Evolutionary conservation across 2,329 filamentous ascomycete genomes (phyloP), one percentile per base, ranked within the genome.

Genomic region (Trichoderma sp.): DNA sequence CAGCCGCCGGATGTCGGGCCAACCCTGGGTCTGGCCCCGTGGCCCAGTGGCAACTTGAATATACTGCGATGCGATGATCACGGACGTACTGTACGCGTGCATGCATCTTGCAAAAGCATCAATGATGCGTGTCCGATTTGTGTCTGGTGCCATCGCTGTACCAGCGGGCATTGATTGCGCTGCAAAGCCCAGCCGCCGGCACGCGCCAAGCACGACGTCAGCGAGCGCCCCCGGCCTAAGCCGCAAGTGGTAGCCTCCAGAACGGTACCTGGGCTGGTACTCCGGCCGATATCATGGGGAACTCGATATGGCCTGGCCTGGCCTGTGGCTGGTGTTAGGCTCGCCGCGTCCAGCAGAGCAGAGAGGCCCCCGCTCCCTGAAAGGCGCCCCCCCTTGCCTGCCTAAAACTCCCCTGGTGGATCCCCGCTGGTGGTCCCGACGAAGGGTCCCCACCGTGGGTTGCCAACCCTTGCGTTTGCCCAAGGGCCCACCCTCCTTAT

Each of bases 271-370:
- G 62, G 35, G 47, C 40, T 49, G 47, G 47, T 49, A 49, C 47
- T 49, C 47, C 47, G 47, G 47, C 47, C 35, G 53, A 37, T 37
- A 57, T 47, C 63, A 66, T 58, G 63, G 63, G 62, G 62, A 57
- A 47, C 53, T 29, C 31, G 57, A 59, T 59, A 35, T 35, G 33
- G 33, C 33, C 33, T 35, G 27, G 49, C 43, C 47, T 49, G 58
- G 58, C 8, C 33, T 55, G 62, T 65, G 49, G 58, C 58, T 61
- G 58, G 61, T 66, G 63, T 66, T 66, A 49, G 63, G 62, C 62
- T 65, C 52, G 62, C 14, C 24, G 56, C 31, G 31, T 24, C 49
- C 49, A 53, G 49, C 49, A 53, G 57, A 16, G 61, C 3, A 3
- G 8, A 35, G 33, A 35, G 33, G 33, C 33, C 52, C 47, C 62